Base-by-base conservation (phyloP, 1,284 basidiomycete genomes). In the Serendipita sp. region DNA sequence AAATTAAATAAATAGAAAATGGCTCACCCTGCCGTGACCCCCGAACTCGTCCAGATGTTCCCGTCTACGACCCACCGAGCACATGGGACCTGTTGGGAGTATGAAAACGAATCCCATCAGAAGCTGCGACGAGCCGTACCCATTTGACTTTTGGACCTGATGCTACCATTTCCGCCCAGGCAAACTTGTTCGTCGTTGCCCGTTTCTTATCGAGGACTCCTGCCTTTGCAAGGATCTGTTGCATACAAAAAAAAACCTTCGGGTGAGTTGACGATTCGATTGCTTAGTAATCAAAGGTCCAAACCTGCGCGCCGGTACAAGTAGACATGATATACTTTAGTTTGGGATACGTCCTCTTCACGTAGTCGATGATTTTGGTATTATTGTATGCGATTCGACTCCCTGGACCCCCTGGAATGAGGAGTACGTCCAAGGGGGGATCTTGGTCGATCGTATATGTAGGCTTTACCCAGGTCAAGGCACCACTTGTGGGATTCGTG, bases 291-390 rank as follows among this genome's bases (percentile, higher is more conserved):
- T 5, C 12, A 13, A 38, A 1, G 5, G 5, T 38, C 6, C 38
- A 6, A 5, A 38, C 38, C 38, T 38, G 32, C 2, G 58, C 63
- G 26, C 64, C 64, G 43, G 55, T 62, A 44, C 64, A 65, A 44
- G 61, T 58, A 8, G 64, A 65, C 26, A 65, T 60, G 32, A 65
- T 44, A 38, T 49, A 65, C 45, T 65, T 63, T 15, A 62, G 55
- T n/a, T 38, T 35, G 1, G 62, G 64, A 42, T 63, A 63, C 29
- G 43, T 22, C 6, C 50, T 41, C 53, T 45, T 43, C 12, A 65
- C 45, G 22, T 63, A 61, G 43, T 65, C 35, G 32, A 63, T 61
- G 12, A 58, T 22, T n/a, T 30, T 58, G 22, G 53, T 58, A 35
- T 58, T 30, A 26, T 58, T 58, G 30, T 58, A 58, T 4, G 53